Conservation (phyloP, 1,284 basidiomycete species). For the Puccinia novopanici region DNA sequence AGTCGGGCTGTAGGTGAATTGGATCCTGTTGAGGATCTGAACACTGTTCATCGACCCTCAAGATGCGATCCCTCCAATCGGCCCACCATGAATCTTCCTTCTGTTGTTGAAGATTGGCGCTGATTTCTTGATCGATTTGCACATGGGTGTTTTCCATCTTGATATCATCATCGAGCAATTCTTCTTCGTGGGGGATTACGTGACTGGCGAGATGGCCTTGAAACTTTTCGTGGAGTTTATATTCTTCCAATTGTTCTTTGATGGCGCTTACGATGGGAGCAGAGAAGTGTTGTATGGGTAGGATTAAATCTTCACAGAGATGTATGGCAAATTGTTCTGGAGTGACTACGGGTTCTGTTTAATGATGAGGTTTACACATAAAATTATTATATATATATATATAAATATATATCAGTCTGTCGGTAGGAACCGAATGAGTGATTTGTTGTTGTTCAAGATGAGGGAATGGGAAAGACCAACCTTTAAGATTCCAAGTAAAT, state of each 20-base stretch:
- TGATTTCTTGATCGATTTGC: slow-evolving; percentile 18
- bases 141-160: background rate
- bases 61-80: slow-evolving; percentile 41
- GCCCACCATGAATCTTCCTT: slow-evolving; percentile 53
- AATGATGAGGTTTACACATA: slow-evolving; percentile 26
- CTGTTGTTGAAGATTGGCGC: slow-evolving; percentile 38
- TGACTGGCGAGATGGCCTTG: slow-evolving; percentile 33
- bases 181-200: background rate
- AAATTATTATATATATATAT: too few relatives aligned
- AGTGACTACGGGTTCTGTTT: slow-evolving; percentile 78
- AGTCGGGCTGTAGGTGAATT: background rate
- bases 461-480: slow-evolving; percentile 63
- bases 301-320: slow-evolving; percentile 85
- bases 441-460: background rate
- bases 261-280: slow-evolving; percentile 77
- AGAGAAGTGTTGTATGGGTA: slow-evolving; percentile 70
- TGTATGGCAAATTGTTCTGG: slow-evolving; percentile 86
- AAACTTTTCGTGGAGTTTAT: slow-evolving; percentile 58
- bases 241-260: slow-evolving; percentile 82
- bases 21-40: background rate
- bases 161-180: background rate
- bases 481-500: slow-evolving; percentile 93
- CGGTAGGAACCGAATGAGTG: background rate
- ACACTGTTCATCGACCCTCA: background rate
- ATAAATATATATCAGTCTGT: background rate